These are phyloP conservation scores for Trichosanthes truncata DNA, from an alignment of 306 rosid species.

Conservation along the genomic window DNA sequence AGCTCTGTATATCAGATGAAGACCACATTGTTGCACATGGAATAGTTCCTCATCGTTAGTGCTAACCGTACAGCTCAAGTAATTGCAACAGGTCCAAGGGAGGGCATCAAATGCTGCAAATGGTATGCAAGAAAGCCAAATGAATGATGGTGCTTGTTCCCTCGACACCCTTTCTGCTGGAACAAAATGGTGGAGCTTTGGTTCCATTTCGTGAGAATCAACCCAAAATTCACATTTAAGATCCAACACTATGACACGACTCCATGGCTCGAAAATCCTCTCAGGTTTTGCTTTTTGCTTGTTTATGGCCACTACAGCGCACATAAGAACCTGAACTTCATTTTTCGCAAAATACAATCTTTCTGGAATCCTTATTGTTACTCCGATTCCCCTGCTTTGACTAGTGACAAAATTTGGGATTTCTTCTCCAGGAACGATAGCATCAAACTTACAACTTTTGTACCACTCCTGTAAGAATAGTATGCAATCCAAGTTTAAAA, in stretches of 20 bases:
- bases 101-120: not conserved
- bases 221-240: not conserved
- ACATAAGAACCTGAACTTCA: not conserved
- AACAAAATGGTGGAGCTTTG: not conserved
- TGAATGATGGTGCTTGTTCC: not conserved
- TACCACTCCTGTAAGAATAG: not conserved
- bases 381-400: not conserved
- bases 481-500: not conserved
- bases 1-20: not conserved
- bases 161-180: not conserved
- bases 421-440: not conserved
- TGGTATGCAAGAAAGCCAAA: not conserved
- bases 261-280: not conserved
- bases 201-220: not conserved
- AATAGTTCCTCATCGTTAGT: not conserved
- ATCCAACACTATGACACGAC: not conserved
- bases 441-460: not conserved
- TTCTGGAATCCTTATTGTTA: not conserved
- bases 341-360: not conserved
- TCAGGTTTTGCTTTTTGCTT: not conserved
- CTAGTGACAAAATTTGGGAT: not conserved
- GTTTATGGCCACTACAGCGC: not conserved
- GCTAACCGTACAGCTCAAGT: not conserved
- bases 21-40: not conserved
- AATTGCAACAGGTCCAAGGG: not conserved